Percentiles rank a stretch among this genome's conserved stretches.
These are phyloP conservation scores for Podospora didyma DNA, from an alignment of 495 filamentous ascomycete genomes.

Conservation along the genomic window DNA sequence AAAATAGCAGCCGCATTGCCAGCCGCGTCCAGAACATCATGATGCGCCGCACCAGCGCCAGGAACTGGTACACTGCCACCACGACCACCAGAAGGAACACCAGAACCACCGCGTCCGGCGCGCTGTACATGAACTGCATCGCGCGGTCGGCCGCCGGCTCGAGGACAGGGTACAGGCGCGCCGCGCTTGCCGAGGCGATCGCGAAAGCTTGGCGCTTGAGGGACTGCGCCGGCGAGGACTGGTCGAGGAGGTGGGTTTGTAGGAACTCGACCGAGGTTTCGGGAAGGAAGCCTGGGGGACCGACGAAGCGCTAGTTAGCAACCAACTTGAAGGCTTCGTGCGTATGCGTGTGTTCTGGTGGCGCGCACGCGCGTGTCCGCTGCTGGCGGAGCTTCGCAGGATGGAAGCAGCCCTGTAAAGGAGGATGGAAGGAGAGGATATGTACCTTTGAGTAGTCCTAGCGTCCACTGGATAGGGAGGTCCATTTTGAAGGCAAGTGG, in stretches of 20 bases:
- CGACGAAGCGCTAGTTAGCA: background rate
- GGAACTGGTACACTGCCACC: constrained; percentile 55
- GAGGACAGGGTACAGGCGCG: constrained; percentile 27
- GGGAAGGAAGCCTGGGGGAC: constrained; percentile 38
- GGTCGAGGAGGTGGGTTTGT: constrained; percentile 34
- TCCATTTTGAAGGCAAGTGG: background rate
- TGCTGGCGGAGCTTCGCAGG: too few relatives aligned
- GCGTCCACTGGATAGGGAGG: background rate
- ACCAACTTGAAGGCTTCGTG: background rate
- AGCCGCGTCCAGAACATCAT: constrained; percentile 72
- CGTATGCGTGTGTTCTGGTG: too few relatives aligned
- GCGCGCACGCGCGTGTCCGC: too few relatives aligned
- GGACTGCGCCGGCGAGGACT: constrained; percentile 31
- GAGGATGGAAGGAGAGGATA: background rate
- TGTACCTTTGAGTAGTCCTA: background rate
- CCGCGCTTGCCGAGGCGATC: background rate
- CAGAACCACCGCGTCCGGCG: constrained; percentile 58
- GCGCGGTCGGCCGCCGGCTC: constrained; percentile 47
- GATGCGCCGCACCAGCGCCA: constrained; percentile 62
- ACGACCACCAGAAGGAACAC: constrained; percentile 53
- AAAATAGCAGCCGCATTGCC: constrained; percentile 55
- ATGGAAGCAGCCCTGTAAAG: too few relatives aligned
- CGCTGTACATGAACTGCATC: constrained; percentile 29
- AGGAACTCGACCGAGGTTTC: constrained; percentile 31
- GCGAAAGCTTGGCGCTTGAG: constrained; percentile 14